A percentile compares a stretch with the other conserved stretches of the same genome.
Conservation (phyloP, 108 stramenopile species). For the Chaetoceros muelleri region DNA sequence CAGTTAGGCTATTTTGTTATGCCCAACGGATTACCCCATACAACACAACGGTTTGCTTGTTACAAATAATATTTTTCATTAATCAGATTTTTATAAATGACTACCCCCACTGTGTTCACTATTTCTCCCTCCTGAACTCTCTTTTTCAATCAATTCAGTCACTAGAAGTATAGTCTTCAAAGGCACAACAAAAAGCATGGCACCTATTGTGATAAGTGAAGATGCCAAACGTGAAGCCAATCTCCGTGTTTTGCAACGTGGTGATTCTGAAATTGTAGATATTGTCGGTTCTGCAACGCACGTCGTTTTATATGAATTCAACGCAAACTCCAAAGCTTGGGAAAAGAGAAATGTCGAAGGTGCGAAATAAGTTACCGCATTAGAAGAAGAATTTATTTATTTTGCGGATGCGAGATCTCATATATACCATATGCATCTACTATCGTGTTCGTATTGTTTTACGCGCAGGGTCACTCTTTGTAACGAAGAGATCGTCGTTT, state of each 20-base stretch:
- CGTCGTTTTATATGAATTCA: conserved; percentile 70
- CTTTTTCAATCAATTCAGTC: not conserved
- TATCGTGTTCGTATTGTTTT: no score
- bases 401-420: no score
- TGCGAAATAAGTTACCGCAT: no score
- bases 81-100: no score
- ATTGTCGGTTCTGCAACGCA: conserved; percentile 61
- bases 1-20: no score
- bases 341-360: conserved; percentile 57
- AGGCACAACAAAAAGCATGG: conserved; percentile 14
- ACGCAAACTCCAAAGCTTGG: conserved; percentile 27
- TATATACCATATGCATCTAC: no score
- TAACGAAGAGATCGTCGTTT: conserved; percentile 22
- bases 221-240: conserved; percentile 67
- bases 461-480: conserved; percentile 35
- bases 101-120: no score
- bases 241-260: conserved; percentile 57
- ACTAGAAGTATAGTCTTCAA: not conserved
- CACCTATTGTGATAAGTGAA: conserved; percentile 18
- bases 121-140: not conserved
- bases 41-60: no score
- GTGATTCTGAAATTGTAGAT: conserved; percentile 37
- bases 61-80: no score
- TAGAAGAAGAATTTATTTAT: no score
- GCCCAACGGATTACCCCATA: no score